Base-by-base conservation (phyloP, 2,329 filamentous ascomycete species). In the Fusarium equiseti region DNA sequence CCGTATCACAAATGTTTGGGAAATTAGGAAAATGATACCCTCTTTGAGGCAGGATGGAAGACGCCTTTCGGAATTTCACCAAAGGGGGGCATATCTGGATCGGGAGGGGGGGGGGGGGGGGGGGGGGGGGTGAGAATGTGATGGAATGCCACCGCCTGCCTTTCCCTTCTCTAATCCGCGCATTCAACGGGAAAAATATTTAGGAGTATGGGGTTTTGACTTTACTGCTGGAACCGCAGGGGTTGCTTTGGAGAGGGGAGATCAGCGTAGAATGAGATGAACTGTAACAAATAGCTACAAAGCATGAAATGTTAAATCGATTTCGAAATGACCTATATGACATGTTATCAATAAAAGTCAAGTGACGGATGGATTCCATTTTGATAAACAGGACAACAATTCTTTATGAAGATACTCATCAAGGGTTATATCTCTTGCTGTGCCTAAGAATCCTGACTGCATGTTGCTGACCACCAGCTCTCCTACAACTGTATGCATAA, bases 11-110 rank as follows among this genome's bases (percentile, higher is more conserved):
- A 29, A 60, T 24, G 62, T 62, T 52, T 58, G 73, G 66, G 69
- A 73, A 66, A 27, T 68, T 74, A 66, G 73, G 50, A 53, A 62
- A 67, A 75, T 69, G 73, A 75, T 75, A 75, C 73, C 73, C 72
- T 75, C 62, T 63, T 56, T 70, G 63, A 61, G 70, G 69, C 70
- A 63, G 66, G 56, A 69, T 62, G 66, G 63, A 68, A 70, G 64
- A 58, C 32, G 43, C 46, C 38, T 40, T 44, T 63, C 26, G 55
- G 48, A 58, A 63, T 43, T 52, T 16, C 51, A 63, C 35, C 42
- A 22, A 57, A 50, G 45, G 56, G 52, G 61, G 48, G 43, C 61
- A 58, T 51, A 29, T 56, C 59, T 48, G 56, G 48, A 59, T 49
- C 18, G 32, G 65, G 62, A 54, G 69, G 54, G 56, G 56, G 29